Base-by-base conservation (phyloP, 441 rosid genomes). In the Euphorbia corollata region DNA sequence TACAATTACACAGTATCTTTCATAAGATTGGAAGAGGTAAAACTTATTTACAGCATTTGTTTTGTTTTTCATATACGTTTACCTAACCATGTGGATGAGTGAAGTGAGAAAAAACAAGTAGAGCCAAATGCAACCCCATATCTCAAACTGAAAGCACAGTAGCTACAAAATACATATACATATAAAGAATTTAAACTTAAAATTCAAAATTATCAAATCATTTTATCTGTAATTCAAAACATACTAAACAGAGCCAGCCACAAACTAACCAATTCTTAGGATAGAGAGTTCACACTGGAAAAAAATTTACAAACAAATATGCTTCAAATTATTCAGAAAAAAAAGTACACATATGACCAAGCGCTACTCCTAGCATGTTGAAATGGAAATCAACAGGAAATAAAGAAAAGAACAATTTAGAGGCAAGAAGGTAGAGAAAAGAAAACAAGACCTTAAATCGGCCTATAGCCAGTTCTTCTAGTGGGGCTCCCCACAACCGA, bases 401-500 rank as follows among this genome's bases (percentile, higher is more conserved):
- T 43, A 10, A 53, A 61, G n/a, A 59, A 39, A 61, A 69, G 18
- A 48, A 48, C 19, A 20, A 65, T 34, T 18, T 32, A 51, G 15
- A 53, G 32, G 27, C 20, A 18, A 27, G 38, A 50, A 20, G 36
- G 19, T 24, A 4, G 15, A 16, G 16, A 16, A 48, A 18, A 51
- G 5, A 45, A 45, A 56, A 13, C 27, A 15, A 39, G 38, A 30
- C 27, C 36, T 76, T 67, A 80, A 72, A 87, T 45, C 43, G 75
- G 75, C 59, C 77, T 19, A 64, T 79, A 78, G n/a, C 83, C 81
- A 59, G 66, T 41, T 64, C 75, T 67, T 30, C 69, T 56, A 20
- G 85, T 53, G 24, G 85, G 83, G 67, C 84, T 84, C 18, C 86
- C 85, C 45, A 79, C 86, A 65, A 84, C 77, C 13, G 88, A 87